A percentile compares a stretch with the other conserved stretches of the same genome.
Evolutionary conservation across 768 basidiomycete genomes (phyloP).

Genomic region (Mycena alexandri): DNA sequence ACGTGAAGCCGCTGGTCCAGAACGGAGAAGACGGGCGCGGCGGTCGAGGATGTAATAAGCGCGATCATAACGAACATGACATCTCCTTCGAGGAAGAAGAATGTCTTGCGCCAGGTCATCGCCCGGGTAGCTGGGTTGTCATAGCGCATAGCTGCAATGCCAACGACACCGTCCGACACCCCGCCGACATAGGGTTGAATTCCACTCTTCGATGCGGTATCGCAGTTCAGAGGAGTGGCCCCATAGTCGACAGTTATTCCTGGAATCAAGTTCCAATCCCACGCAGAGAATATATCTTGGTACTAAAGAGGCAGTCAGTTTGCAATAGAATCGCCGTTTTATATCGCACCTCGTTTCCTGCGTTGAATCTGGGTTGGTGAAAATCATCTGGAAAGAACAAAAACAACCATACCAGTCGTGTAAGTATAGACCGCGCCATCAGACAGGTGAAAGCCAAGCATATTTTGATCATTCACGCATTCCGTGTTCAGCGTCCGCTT

Average conservation of each 20-base stretch:
- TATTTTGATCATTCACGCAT: slow-evolving; percentile 61
- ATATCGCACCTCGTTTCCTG: slow-evolving; percentile 53
- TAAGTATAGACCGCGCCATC: slow-evolving; percentile 66
- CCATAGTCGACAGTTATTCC: slow-evolving; percentile 55
- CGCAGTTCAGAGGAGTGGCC: slow-evolving; percentile 45
- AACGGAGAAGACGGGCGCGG: slow-evolving; percentile 47
- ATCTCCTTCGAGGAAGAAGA: slow-evolving; percentile 52
- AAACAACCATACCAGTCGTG: slow-evolving; percentile 21
- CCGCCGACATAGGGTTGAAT: slow-evolving; percentile 51
- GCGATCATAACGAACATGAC: slow-evolving; percentile 50
- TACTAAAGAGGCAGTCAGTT: slow-evolving; percentile 24
- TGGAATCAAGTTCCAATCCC: slow-evolving; percentile 73
- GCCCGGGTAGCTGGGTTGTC: slow-evolving; percentile 48
- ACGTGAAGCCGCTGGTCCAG: slow-evolving; percentile 49
- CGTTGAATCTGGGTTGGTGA: neutral
- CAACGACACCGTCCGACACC: slow-evolving; percentile 48
- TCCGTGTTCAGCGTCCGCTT: slow-evolving; percentile 61
- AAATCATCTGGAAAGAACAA: neutral
- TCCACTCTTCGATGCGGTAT: slow-evolving; percentile 37
- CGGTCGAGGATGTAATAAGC: slow-evolving; percentile 40
- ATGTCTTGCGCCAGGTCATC: slow-evolving; percentile 51
- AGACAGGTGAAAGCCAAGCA: slow-evolving; percentile 62
- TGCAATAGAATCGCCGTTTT: neutral
- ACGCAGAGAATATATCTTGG: slow-evolving; percentile 62
- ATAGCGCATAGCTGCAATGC: slow-evolving; percentile 51